Conservation (phyloP, 2,329 filamentous ascomycete species). For the Sclerotinia trifoliorum region DNA sequence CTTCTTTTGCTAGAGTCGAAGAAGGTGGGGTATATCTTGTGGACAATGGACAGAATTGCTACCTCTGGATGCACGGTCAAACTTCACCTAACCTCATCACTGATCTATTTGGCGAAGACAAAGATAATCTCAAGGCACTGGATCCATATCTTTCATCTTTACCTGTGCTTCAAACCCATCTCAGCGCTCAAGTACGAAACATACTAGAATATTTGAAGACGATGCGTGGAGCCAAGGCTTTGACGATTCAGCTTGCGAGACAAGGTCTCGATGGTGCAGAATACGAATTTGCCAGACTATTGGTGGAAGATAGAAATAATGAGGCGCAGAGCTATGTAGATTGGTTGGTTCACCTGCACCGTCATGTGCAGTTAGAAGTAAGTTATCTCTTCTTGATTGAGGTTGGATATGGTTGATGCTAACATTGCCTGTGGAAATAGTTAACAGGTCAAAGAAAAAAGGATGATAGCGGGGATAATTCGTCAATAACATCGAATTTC, state of each 20-base stretch:
- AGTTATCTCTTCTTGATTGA: constrained; percentile 37
- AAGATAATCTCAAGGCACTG: constrained; percentile 68
- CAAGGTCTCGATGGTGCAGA: constrained; percentile 94
- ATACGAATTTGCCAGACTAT: constrained; percentile 87
- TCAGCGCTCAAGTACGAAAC: constrained; percentile 94
- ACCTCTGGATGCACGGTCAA: constrained; percentile 89
- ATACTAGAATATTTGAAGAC: constrained; percentile 82
- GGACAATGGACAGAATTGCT: constrained; percentile 88
- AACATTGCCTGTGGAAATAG: constrained; percentile 42
- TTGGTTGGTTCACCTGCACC: constrained; percentile 94
- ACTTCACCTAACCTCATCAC: constrained; percentile 88
- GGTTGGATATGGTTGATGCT: constrained; percentile 7
- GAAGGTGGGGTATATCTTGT: constrained; percentile 92
- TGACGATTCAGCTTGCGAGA: constrained; percentile 85
- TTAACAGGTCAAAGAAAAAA: constrained; percentile 70
- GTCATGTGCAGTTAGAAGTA: constrained; percentile 87
- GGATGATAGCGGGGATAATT: constrained; percentile 54
- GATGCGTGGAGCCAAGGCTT: constrained; percentile 79
- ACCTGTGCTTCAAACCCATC: constrained; percentile 82
- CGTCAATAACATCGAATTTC: constrained; percentile 53
- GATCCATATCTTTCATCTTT: constrained; percentile 79
- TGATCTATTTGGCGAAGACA: constrained; percentile 83
- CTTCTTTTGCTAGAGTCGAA: constrained; percentile 84
- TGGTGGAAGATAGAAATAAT: constrained; percentile 94
- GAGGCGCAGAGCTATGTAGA: constrained; percentile 98